A percentile compares a stretch with the other conserved stretches of the same genome.
Evolutionary conservation across 495 filamentous ascomycete species (phyloP).

Genomic region (Aspergillus coremiiformis): DNA sequence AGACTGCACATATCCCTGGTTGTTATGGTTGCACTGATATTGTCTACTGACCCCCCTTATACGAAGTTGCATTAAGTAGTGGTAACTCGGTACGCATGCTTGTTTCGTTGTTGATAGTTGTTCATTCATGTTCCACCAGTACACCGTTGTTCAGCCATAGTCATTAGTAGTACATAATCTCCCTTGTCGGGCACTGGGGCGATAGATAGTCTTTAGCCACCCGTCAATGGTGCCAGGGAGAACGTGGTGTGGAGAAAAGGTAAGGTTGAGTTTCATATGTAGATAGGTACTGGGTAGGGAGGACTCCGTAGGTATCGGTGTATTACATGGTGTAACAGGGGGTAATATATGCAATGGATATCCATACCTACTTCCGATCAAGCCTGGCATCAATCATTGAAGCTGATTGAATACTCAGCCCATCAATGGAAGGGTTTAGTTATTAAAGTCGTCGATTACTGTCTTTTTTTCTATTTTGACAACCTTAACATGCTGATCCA

Average conservation of each 20-base stretch:
- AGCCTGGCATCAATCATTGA: no score
- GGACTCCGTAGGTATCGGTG: no score
- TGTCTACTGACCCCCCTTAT: background rate
- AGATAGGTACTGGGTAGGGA: background rate
- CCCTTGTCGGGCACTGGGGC: background rate
- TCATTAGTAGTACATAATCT: background rate
- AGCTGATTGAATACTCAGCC: no score
- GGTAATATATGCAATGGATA: no score
- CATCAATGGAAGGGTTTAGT: no score
- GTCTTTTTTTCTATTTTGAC: no score
- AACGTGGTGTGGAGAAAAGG: conserved; percentile 6
- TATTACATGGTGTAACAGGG: conserved; percentile 1
- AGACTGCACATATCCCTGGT: background rate
- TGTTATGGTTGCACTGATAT: background rate
- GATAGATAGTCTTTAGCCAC: conserved; percentile 1
- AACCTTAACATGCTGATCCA: no score
- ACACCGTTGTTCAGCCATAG: background rate
- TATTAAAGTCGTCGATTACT: no score
- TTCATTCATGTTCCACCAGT: background rate
- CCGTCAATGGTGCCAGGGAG: conserved; percentile 4
- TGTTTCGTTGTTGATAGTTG: no score
- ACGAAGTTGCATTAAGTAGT: background rate
- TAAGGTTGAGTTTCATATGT: background rate
- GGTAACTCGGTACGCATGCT: no score
- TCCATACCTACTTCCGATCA: no score